A percentile compares a stretch with the other conserved stretches of the same genome.
Conservation (phyloP, 495 filamentous ascomycete species). For the Neohortaea acidophila region DNA sequence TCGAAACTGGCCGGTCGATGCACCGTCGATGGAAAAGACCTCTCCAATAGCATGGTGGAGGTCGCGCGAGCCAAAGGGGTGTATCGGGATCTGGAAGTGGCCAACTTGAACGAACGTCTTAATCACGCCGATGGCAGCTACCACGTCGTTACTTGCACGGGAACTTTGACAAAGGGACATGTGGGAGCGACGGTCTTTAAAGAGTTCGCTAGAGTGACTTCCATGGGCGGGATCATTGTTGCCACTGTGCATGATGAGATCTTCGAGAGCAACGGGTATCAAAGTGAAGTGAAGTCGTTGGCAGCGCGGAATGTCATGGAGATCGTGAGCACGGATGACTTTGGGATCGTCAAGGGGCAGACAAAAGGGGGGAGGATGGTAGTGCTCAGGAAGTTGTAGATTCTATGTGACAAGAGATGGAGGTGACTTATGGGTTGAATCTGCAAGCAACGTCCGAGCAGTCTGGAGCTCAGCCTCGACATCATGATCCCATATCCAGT, state of each 20-base stretch:
- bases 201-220: slow-evolving; percentile 31
- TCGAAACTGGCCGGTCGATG: slow-evolving; percentile 23
- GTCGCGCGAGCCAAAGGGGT: slow-evolving; percentile 29
- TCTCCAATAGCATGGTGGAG: slow-evolving; percentile 31
- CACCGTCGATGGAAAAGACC: slow-evolving; percentile 32
- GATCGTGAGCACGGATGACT: slow-evolving; percentile 25
- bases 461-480: slow-evolving; percentile 18
- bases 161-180: slow-evolving; percentile 35
- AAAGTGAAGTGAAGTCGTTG: slow-evolving; percentile 28
- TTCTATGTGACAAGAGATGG: too few species aligned
- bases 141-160: slow-evolving; percentile 32
- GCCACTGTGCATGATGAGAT: slow-evolving; percentile 32
- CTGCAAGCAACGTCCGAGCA: too few species aligned
- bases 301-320: slow-evolving; percentile 18
- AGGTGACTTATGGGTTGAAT: too few species aligned
- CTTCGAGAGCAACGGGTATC: slow-evolving; percentile 28
- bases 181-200: slow-evolving; percentile 29
- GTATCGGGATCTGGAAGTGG: slow-evolving; percentile 28
- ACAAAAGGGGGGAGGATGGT: slow-evolving; percentile 6
- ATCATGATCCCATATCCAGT: slow-evolving; percentile 48
- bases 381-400: slow-evolving; percentile 12
- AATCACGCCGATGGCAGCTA: slow-evolving; percentile 25
- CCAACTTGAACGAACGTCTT: slow-evolving; percentile 28
- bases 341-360: slow-evolving; percentile 27
- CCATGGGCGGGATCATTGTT: slow-evolving; percentile 28